These are phyloP conservation scores for Dactylellina haptotyla DNA, from an alignment of 2,329 filamentous ascomycete species.

Conservation along the genomic window DNA sequence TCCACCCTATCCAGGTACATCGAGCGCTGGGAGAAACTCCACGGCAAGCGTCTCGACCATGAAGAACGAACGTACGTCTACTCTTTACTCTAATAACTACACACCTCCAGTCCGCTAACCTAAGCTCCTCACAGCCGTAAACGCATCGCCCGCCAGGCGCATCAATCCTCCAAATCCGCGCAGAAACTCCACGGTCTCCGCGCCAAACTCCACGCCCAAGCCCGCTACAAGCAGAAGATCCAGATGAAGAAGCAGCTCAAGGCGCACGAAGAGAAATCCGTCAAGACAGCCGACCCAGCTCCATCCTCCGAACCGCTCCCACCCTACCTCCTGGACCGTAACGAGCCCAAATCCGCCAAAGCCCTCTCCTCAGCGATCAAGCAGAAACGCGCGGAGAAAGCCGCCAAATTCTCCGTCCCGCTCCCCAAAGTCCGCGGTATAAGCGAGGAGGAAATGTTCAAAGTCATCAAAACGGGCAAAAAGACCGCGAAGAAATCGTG, in stretches of 20 bases:
- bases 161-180: conserved; percentile 87
- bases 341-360: conserved; percentile 71
- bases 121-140: conserved; percentile 72
- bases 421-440: conserved; percentile 94
- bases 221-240: conserved; percentile 96
- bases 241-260: conserved; percentile 96
- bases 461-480: conserved; percentile 94
- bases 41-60: conserved; percentile 74
- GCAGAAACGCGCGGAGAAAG: conserved; percentile 93
- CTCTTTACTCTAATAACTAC: background rate
- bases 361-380: conserved; percentile 70
- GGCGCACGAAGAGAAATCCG: conserved; percentile 93
- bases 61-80: conserved; percentile 73
- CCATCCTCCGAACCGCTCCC: conserved; percentile 87
- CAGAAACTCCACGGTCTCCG: conserved; percentile 91
- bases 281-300: conserved; percentile 82
- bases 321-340: conserved; percentile 91
- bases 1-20: conserved; percentile 66
- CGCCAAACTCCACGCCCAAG: conserved; percentile 92
- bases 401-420: conserved; percentile 90
- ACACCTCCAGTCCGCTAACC: conserved; percentile 6
- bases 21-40: conserved; percentile 78
- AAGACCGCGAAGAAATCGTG: conserved; percentile 85
- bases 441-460: conserved; percentile 96
- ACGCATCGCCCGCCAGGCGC: conserved; percentile 84